Evolutionary conservation across 2,329 filamentous ascomycete genomes (phyloP), one percentile per base, ranked within the genome.

Genomic region (Cercospora beticola): DNA sequence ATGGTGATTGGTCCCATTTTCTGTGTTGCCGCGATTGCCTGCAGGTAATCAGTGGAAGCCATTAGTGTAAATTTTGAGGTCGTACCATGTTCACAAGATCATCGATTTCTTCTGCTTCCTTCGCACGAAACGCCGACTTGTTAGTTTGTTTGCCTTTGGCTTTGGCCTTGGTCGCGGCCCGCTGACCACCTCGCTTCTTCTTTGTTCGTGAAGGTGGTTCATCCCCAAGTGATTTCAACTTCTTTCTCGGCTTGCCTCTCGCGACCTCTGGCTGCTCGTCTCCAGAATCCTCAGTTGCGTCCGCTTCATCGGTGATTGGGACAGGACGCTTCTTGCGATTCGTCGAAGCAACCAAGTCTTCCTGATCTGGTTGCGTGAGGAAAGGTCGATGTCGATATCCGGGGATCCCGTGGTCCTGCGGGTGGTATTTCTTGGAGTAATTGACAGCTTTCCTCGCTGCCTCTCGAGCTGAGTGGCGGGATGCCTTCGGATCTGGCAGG

Each of bases 351-450:
- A 12, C 2, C 23, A 14, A 56, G 10, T 59, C 56, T 36, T 36
- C 4, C 3, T 16, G 36, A 21, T 30, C 16, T 46, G 33, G 16
- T 28, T 49, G 43, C 14, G 49, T 61, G 14, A 65, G 23, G 4
- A 68, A 43, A 8, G 68, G 70, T 58, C 57, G 68, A 65, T 67
- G 65, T 26, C 64, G 60, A 56, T 62, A 73, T 9, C 74, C 74
- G 23, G 70, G 68, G 2, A 77, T 28, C 5, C 33, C 66, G 61
- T 68, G 65, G 65, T 76, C 75, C 58, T 76, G 73, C 3, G 75
- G 75, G 64, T 77, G 75, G 23, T 70, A 58, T 56, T 72, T 72
- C 16, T 30, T 63, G 16, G 68, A 73, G 58, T 77, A 76, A 12
- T 70, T 68, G 5, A 75, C 70, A 16, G 59, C 49, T 64, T 74